Evolutionary conservation across 2,329 filamentous ascomycete genomes (phyloP).

Genomic region (Aspergillus novoparasiticus): DNA sequence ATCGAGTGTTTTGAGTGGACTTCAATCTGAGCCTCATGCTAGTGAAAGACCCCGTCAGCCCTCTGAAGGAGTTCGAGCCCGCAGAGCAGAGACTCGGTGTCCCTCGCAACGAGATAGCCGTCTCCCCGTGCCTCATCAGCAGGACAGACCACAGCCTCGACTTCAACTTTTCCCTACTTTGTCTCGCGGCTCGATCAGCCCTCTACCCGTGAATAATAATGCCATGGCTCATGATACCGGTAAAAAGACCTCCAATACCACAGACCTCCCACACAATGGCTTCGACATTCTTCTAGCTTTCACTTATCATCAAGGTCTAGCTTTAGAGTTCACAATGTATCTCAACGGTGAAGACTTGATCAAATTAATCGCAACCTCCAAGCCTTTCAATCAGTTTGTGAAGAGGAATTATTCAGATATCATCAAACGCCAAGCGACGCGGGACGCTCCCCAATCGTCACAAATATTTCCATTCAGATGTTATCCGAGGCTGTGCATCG

Average conservation of each 20-base stretch:
- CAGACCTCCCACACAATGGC: neutral
- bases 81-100: neutral
- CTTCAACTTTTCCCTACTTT: neutral
- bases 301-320: constrained; percentile 48
- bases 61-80: no score
- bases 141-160: neutral
- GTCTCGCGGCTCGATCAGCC: neutral
- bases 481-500: constrained; percentile 57
- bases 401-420: constrained; percentile 62
- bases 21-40: neutral
- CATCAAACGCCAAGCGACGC: constrained; percentile 57
- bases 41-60: neutral
- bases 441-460: constrained; percentile 58
- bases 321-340: constrained; percentile 57
- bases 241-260: neutral
- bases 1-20: neutral
- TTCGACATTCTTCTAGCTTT: constrained; percentile 20
- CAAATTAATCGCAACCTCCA: constrained; percentile 66
- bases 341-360: constrained; percentile 61
- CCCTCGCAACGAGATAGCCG: neutral
- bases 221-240: neutral
- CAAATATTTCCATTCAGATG: constrained; percentile 63
- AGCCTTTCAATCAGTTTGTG: constrained; percentile 62
- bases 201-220: neutral
- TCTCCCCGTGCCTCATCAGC: neutral